phyloP scores from a whole-genome alignment of 2,329 filamentous ascomycete genomes.

The Ascochyta rabiei region DNA sequence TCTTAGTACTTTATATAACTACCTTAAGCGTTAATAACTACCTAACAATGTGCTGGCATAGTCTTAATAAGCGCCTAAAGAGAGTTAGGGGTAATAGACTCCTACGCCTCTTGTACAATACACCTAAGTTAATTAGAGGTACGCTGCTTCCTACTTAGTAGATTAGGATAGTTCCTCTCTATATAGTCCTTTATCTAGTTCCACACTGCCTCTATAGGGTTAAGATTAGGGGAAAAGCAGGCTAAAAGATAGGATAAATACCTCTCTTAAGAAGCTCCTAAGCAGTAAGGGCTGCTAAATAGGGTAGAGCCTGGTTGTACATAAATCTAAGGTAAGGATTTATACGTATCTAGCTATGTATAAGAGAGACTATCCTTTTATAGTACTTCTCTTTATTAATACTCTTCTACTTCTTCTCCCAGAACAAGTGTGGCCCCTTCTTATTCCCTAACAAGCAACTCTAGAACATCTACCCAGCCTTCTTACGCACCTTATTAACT shows the following conservation, averaged over 20 bases:
- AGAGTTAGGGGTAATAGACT: not conserved
- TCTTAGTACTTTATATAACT: conserved; percentile 5
- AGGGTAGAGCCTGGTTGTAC: conserved; percentile 10
- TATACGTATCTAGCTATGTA: conserved; percentile 6
- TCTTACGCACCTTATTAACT: too few species aligned
- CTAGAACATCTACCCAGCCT: too few species aligned
- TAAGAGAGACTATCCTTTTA: not conserved
- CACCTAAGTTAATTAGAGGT: not conserved
- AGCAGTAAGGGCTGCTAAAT: conserved; percentile 1
- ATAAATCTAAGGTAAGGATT: conserved; percentile 11
- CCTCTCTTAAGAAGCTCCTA: not conserved
- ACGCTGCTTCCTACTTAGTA: not conserved
- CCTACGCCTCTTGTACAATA: conserved; percentile 9
- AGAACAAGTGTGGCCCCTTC: conserved; percentile 6
- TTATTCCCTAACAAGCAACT: too few species aligned
- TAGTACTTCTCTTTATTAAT: conserved; percentile 32
- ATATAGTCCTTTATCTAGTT: conserved; percentile 2
- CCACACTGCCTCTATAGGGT: conserved; percentile 15
- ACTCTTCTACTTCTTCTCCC: conserved; percentile 40
- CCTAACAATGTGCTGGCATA: conserved; percentile 6
- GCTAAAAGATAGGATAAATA: conserved; percentile 10
- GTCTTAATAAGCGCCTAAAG: conserved; percentile 3
- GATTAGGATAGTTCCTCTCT: not conserved
- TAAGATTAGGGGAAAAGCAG: conserved; percentile 12
- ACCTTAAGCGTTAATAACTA: conserved; percentile 9